phyloP scores from a whole-genome alignment of 2,329 filamentous ascomycete species.

The Aschersonia sp. region DNA sequence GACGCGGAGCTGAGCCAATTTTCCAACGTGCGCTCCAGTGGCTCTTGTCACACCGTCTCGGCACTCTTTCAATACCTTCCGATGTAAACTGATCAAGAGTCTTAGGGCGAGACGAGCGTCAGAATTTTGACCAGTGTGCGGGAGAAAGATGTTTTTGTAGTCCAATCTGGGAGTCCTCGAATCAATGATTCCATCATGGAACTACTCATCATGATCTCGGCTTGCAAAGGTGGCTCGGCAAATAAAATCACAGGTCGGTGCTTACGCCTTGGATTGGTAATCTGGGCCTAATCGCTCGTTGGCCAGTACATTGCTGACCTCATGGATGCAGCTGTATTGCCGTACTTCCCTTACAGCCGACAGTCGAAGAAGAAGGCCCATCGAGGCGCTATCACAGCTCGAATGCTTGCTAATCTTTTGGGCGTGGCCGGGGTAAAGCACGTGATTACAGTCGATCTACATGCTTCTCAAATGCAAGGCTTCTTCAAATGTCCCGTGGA shows the following conservation, averaged over 20 bases:
- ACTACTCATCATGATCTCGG: constrained; percentile 96
- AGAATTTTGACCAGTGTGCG: constrained; percentile 64
- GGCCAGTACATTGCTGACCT: not conserved
- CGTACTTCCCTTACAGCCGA: constrained; percentile 97
- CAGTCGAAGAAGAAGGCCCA: constrained; percentile 99
- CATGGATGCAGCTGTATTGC: constrained; percentile 54
- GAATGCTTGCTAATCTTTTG: constrained; percentile 92
- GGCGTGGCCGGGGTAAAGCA: constrained; percentile 91
- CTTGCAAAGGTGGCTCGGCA: constrained; percentile 93
- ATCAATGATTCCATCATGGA: constrained; percentile 99
- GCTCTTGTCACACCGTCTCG: constrained; percentile 1
- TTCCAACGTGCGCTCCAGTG: constrained; percentile 44
- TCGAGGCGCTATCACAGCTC: constrained; percentile 85
- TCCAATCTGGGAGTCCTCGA: constrained; percentile 87
- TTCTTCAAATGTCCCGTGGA: constrained; percentile 98
- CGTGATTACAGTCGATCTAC: constrained; percentile 92
- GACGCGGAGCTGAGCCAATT: constrained; percentile 54
- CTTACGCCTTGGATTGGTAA: not conserved
- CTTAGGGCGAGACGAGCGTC: constrained; percentile 53
- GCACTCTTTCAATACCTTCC: not conserved
- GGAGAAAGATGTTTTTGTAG: constrained; percentile 97
- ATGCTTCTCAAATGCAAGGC: constrained; percentile 97
- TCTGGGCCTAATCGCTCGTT: too few species aligned
- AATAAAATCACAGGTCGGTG: constrained; percentile 84
- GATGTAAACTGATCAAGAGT: constrained; percentile 7